Evolutionary conservation across 2,329 filamentous ascomycete species (phyloP).

Genomic region (Chaetomium olivaceum): DNA sequence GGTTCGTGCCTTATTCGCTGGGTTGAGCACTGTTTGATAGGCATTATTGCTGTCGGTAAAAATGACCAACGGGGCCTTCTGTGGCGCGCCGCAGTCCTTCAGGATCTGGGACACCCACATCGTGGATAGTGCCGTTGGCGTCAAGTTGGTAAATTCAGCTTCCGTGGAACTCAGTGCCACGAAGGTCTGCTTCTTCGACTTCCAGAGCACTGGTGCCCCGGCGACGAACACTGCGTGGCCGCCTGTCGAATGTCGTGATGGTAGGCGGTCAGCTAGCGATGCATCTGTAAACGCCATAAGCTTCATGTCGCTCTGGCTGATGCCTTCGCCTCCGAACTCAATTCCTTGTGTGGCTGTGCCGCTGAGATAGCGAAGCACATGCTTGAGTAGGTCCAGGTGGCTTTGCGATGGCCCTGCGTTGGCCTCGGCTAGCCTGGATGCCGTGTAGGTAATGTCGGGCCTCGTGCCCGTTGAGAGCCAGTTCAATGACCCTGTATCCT

Average conservation of each 20-base stretch:
- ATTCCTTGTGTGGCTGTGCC: too few species aligned
- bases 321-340: too few species aligned
- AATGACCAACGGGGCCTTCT: slow-evolving; percentile 4
- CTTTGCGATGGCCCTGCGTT: too few species aligned
- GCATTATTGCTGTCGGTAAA: slow-evolving; percentile 12
- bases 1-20: slow-evolving; percentile 13
- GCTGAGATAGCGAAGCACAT: too few species aligned
- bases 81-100: slow-evolving; percentile 5
- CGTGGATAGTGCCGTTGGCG: background rate
- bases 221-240: slow-evolving; percentile 4
- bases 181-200: slow-evolving; percentile 10
- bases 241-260: background rate
- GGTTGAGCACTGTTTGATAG: background rate
- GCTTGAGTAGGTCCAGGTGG: too few species aligned
- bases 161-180: slow-evolving; percentile 7
- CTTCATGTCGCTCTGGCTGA: too few species aligned
- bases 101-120: slow-evolving; percentile 13
- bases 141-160: slow-evolving; percentile 19
- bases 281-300: too few species aligned
- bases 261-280: background rate
- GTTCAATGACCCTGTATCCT: too few species aligned
- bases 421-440: too few species aligned
- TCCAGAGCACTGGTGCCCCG: slow-evolving; percentile 1
- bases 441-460: too few species aligned
- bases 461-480: too few species aligned